Base-by-base conservation (phyloP, 371 early-diverging fungal species). In the Mortierella sp. region DNA sequence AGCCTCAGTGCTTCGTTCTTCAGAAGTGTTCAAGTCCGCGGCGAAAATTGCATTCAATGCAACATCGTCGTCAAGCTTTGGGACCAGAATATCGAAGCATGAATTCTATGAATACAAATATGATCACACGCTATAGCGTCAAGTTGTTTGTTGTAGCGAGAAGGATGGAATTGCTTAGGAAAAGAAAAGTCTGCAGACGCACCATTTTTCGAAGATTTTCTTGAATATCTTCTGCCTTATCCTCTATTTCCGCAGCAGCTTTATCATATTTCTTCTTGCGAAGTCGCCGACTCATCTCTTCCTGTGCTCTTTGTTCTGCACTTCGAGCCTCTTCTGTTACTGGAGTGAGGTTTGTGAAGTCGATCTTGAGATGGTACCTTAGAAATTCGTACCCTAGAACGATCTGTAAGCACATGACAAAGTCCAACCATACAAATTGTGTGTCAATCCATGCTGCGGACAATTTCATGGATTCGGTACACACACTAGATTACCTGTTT, bases 71-170 rank as follows among this genome's bases (percentile, higher is more conserved):
- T 80, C 81, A 55, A 80, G 41, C 45, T 85, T 88, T 7, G 91
- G 91, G 4, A 91, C 86, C 22, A 91, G 67, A 21, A 91, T 89
- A 5, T 89, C 88, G 78, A 91, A 91, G 32, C 88, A 89, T 0
- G 87, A 73, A 63, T 87, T 72, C 86, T 86, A 65, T 38, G 28
- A 8, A 55, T 19, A 13, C 21, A 45, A 69, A 40, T 5, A 53
- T 10, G 21, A n/a, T n/a, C 22, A 5, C n/a, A 41, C 10, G 22
- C 7, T 60, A n/a, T 60, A 40, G 38, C n/a, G 16, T 19, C 58
- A 58, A 21, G 45, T 24, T 62, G 32, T 45, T 32, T 28, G 2
- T 38, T 13, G 45, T 36, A 19, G 50, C 10, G 3, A 4, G 32
- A 22, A n/a, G 45, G n/a, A 57, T 43, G 36, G 36, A 36, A 36